Percentiles rank a stretch among this genome's conserved stretches.
These are phyloP conservation scores for Lepidium campestre DNA, from an alignment of 441 rosid species.

Conservation along the genomic window DNA sequence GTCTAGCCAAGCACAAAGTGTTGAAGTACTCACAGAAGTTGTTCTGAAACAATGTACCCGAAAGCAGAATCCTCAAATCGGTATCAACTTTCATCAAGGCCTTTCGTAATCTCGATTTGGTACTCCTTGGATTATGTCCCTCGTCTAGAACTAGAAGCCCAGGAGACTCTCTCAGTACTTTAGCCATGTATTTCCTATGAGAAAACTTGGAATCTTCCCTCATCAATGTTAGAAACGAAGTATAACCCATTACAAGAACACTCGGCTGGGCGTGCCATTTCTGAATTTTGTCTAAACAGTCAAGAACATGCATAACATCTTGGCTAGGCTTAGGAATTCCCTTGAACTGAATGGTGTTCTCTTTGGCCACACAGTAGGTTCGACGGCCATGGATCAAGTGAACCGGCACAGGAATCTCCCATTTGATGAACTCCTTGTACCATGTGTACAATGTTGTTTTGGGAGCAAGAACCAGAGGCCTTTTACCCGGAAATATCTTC, in stretches of 20 bases:
- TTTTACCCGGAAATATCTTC: constrained; percentile 78
- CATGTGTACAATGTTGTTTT: constrained; percentile 92
- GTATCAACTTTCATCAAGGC: constrained; percentile 89
- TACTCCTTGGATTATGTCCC: constrained; percentile 93
- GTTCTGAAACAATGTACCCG: constrained; percentile 94
- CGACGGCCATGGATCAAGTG: constrained; percentile 84
- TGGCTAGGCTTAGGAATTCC: constrained; percentile 67
- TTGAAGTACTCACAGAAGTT: constrained; percentile 95
- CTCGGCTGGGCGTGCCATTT: constrained; percentile 92
- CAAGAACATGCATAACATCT: constrained; percentile 87
- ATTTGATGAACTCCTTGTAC: constrained; percentile 94
- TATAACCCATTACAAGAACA: constrained; percentile 93
- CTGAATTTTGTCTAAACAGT: constrained; percentile 85
- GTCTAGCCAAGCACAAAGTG: constrained; percentile 89
- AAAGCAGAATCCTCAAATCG: constrained; percentile 73
- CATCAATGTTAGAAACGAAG: constrained; percentile 82
- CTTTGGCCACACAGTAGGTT: constrained; percentile 51
- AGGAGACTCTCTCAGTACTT: constrained; percentile 79
- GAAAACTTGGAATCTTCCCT: constrained; percentile 76
- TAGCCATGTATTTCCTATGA: constrained; percentile 81
- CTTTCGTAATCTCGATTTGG: constrained; percentile 85
- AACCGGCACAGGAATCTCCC: constrained; percentile 83
- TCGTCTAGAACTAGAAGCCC: constrained; percentile 83
- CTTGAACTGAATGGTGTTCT: constrained; percentile 27
- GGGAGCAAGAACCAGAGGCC: constrained; percentile 90